A percentile compares a stretch with the other conserved stretches of the same genome.
These are phyloP conservation scores for Phyllostachys edulis DNA, from an alignment of 176 grass and related monocot genomes.

Conservation along the genomic window DNA sequence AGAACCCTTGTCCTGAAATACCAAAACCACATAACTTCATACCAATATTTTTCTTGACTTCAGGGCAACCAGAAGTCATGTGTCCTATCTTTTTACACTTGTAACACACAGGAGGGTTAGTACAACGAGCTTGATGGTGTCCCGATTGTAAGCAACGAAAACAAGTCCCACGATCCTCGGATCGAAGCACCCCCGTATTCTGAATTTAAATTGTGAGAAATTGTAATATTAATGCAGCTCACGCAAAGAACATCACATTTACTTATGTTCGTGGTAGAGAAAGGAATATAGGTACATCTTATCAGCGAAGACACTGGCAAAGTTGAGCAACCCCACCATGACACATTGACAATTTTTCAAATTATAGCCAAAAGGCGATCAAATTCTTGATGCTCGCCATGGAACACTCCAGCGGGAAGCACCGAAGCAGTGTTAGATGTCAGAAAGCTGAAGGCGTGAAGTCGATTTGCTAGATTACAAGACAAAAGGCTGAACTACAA, in stretches of 20 bases:
- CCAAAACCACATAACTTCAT: too few relatives aligned
- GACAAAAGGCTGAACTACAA: conserved; percentile 14
- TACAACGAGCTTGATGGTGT: too few relatives aligned
- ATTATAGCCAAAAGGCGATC: conserved; percentile 5
- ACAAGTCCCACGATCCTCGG: too few relatives aligned
- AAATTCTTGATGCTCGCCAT: conserved; percentile 4
- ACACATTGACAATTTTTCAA: neutral
- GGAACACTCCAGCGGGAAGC: neutral
- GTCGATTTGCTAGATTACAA: conserved; percentile 12
- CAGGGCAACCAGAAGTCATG: too few relatives aligned
- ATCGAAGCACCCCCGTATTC: too few relatives aligned
- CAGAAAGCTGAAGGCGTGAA: neutral
- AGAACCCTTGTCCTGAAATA: too few relatives aligned
- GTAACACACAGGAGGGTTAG: too few relatives aligned
- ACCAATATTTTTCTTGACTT: too few relatives aligned
- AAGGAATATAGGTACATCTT: neutral
- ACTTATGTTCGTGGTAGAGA: neutral
- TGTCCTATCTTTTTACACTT: too few relatives aligned
- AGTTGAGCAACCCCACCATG: neutral
- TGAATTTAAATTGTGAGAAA: neutral
- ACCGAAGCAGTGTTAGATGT: neutral
- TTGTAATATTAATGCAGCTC: neutral
- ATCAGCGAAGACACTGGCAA: neutral
- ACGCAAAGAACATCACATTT: neutral
- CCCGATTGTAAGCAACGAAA: too few relatives aligned